Base-by-base conservation (phyloP, 139 green algal genomes). In the Yamagishiella unicocca region DNA sequence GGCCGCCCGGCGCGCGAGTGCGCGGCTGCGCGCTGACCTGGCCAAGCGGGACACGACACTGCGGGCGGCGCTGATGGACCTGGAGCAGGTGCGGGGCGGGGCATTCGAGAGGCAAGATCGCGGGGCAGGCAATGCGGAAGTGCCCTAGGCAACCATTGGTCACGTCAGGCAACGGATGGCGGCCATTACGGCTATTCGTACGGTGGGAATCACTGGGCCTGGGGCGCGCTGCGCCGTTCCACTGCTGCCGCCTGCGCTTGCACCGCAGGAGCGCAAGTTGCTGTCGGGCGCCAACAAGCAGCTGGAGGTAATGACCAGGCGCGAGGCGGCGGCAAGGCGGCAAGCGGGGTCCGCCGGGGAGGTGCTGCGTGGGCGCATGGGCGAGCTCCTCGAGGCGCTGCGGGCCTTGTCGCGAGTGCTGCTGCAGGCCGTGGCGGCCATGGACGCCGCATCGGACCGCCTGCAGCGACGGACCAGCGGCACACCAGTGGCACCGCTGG, bases 21-120 rank as follows among this genome's bases (percentile, higher is more conserved):
- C 31, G 19, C 55, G 84, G n/a, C 80, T 93, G 62, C 45, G 82
- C 29, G 67, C 73, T 1, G 87, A 93, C 12, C 27, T 91, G 84
- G 76, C 66, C 0, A 73, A 71, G 27, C 83, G 80, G 12, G 85
- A 92, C 27, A 61, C 55, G 19, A 43, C 82, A 25, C 55, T 90
- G 21, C 54, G 68, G 27, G 76, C 33, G 29, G 71, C 73, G 14
- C 22, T 77, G 45, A 31, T 33, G 1, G 80, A 89, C 27, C 35
- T 89, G 43, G 79, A 90, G 24, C 82, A 85, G 89, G 75, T 78
- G 58, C 19, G 14, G 58, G n/a, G 50, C n/a, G n/a, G n/a, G n/a
- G n/a, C n/a, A n/a, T n/a, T n/a, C n/a, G n/a, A n/a, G n/a, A n/a
- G n/a, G n/a, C n/a, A n/a, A n/a, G n/a, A n/a, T n/a, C n/a, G n/a